Evolutionary conservation across 805 yeast genomes (phyloP), one percentile per base, ranked within the genome.

Genomic region (Metschnikowia corniflorae): DNA sequence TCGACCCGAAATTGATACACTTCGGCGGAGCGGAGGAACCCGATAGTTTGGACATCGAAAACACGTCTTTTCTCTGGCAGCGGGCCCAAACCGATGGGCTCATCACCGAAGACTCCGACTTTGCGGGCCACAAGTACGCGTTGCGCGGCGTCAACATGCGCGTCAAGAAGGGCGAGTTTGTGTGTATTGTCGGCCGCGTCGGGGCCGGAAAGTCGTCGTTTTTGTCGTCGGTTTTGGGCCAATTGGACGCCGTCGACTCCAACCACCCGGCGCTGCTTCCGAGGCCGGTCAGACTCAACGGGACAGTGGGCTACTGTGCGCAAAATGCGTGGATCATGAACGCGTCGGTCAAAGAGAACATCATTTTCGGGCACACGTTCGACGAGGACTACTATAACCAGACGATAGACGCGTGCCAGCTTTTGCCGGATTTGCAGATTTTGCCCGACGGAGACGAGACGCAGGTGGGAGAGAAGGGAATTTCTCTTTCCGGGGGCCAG

Each of bases 381-480:
- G 65, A 65, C 39, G 50, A 52, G 22, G 54, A 40, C 1, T 63
- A 55, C 37, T 66, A 65, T 39, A 42, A 54, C 14, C 49, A 45
- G 19, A 62, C 68, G 5, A 45, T 66, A 16, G 56, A 53, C 18
- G 70, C 70, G 4, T 66, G 71, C 50, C 60, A 64, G 39, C 55
- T 66, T 17, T 25, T 51, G 6, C 47, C 64, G 15, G 71, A 66
- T 42, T 54, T 65, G 36, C 52, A 51, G 18, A 45, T 52, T 5
- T 54, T 65, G 32, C 67, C 71, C 2, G 70, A 66, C 45, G 69
- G 65, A 16, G 71, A 65, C 46, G 50, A 45, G 31, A 65, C 71
- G n/a, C 53, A 60, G 32, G 71, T 66, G n/a, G 71, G 71, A 5
- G 70, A 65, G 38, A 65, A 65, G 44, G 71, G 71, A 23, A 63